phyloP scores from a whole-genome alignment of 352 stramenopile species.

The Stramenopiles sp. region DNA sequence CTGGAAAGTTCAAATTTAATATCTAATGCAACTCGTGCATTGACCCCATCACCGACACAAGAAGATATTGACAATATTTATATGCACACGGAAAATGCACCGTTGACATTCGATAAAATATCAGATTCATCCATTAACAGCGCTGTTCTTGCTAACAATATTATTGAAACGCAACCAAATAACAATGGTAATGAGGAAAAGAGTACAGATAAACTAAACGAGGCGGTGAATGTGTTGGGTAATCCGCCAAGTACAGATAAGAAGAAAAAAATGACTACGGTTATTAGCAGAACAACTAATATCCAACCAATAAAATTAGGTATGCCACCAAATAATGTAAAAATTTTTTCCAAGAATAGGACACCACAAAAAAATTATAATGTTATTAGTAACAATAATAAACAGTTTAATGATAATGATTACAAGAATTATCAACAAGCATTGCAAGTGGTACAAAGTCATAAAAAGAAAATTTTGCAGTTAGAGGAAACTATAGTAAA shows the following conservation, averaged over 20 bases:
- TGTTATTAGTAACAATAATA: too few species aligned
- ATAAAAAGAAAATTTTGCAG: not conserved
- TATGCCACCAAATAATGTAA: not conserved
- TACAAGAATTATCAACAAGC: too few species aligned
- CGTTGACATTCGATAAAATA: not conserved
- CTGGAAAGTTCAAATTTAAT: not conserved
- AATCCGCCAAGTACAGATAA: not conserved
- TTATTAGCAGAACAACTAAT: not conserved
- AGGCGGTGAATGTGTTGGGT: not conserved
- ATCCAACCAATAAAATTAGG: not conserved
- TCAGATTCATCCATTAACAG: not conserved
- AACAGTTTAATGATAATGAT: too few species aligned
- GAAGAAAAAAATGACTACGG: not conserved
- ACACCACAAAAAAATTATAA: not conserved
- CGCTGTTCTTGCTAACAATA: not conserved
- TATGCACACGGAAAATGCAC: not conserved
- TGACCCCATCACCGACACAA: not conserved
- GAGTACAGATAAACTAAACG: not conserved
- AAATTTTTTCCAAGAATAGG: not conserved
- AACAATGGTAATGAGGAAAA: too few species aligned
- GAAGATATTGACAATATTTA: not conserved
- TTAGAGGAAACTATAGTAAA: not conserved
- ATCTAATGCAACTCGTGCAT: not conserved
- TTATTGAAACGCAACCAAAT: not conserved
- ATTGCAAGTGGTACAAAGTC: not conserved